Evolutionary conservation across 345 rosid species (phyloP), one percentile per base, ranked within the genome.

Genomic region (Populus pruinosa): DNA sequence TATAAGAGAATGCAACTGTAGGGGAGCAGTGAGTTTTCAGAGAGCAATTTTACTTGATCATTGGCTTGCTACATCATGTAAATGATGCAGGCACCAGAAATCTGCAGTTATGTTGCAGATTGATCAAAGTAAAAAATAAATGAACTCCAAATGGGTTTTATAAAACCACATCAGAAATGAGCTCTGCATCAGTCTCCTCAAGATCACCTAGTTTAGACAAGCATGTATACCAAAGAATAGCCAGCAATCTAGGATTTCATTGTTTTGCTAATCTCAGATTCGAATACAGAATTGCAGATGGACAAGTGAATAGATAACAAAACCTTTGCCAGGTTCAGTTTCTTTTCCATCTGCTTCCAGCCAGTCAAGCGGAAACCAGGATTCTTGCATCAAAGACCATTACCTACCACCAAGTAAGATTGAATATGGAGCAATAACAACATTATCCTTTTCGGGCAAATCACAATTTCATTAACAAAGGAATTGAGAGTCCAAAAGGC

Each of bases 391-490:
- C 61, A 0, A 8, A 21, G 0, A 55, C 61, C 9, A 55, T 8
- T 21, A 55, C 25, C 61, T 55, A 55, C 61, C 61, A 55, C 23
- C 8, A 23, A 7, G 5, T n/a, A 29, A 6, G 43, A 69, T n/a
- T 39, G 53, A 69, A 11, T 12, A 11, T 0, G 9, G 71, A 67
- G 44, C 25, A 67, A 21, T 18, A 20, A 9, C 50, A 38, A 6
- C 27, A 21, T 0, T 12, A 38, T 25, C 71, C 25, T 53, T 50
- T 31, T 12, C 55, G 10, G 64, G 29, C 25, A 25, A 20, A 47
- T 13, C 21, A 27, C 74, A 78, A 76, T 75, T 50, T 73, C 70
- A 80, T 76, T 65, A 65, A 80, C 77, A 76, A 25, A 64, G 47
- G 44, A 67, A 63, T 70, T 31, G 47, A 33, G n/a, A 61, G 70